Percentiles rank a stretch among this genome's conserved stretches.
Evolutionary conservation across 305 asterid species (phyloP).

Genomic region (Ilex paraguariensis): DNA sequence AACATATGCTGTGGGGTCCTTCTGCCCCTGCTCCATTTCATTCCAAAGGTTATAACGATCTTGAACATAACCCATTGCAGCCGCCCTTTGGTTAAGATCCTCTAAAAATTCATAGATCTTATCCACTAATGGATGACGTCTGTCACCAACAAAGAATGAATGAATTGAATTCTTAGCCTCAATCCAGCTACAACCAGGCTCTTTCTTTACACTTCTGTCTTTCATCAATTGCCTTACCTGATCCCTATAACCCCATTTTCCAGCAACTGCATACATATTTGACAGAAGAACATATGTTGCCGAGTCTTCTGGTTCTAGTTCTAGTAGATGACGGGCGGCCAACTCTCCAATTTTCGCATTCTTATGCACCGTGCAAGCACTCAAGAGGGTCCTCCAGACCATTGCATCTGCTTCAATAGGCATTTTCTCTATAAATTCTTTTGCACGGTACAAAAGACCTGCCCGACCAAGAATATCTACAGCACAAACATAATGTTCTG

Average conservation of each 20-base stretch:
- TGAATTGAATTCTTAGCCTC: constrained; percentile 64
- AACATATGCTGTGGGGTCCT: constrained; percentile 49
- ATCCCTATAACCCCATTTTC: constrained; percentile 69
- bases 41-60: constrained; percentile 70
- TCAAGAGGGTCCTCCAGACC: constrained; percentile 91
- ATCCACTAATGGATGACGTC: constrained; percentile 64
- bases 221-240: constrained; percentile 69
- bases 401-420: constrained; percentile 76
- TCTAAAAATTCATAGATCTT: constrained; percentile 54
- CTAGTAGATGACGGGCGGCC: constrained; percentile 65
- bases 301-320: constrained; percentile 73
- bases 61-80: constrained; percentile 59
- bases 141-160: constrained; percentile 82
- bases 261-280: constrained; percentile 78
- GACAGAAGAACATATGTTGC: constrained; percentile 86
- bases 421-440: constrained; percentile 67
- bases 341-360: constrained; percentile 67
- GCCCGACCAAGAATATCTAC: constrained; percentile 92
- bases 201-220: constrained; percentile 77
- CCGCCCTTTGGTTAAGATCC: constrained; percentile 47
- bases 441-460: constrained; percentile 64
- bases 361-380: constrained; percentile 80
- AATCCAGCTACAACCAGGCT: constrained; percentile 92
- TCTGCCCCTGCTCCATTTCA: constrained; percentile 67
- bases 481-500: constrained; percentile 78